Evolutionary conservation across 73 alveolate genomes (phyloP), one percentile per base, ranked within the genome.

Genomic region (Durusdinium trenchii): DNA sequence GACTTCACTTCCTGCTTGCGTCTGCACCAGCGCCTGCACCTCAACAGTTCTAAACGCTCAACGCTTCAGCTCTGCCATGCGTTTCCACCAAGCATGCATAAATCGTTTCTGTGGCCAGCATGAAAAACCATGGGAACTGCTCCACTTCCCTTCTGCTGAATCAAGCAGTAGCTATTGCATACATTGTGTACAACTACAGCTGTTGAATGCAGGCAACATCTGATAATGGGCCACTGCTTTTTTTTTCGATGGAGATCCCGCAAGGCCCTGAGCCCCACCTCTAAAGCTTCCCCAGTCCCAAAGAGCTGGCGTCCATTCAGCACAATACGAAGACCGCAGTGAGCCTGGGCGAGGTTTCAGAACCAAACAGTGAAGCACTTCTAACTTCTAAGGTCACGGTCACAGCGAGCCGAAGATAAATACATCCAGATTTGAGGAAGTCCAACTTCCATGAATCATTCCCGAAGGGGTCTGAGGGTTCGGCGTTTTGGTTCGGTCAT

Each of bases 201-300:
- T n/a, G n/a, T n/a, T n/a, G n/a, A n/a, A n/a, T n/a, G n/a, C n/a
- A n/a, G n/a, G n/a, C n/a, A n/a, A n/a, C n/a, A n/a, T n/a, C n/a
- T n/a, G n/a, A n/a, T n/a, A n/a, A n/a, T n/a, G n/a, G n/a, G n/a
- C n/a, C n/a, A n/a, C n/a, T n/a, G n/a, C n/a, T n/a, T n/a, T n/a
- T n/a, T n/a, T n/a, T n/a, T n/a, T n/a, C n/a, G n/a, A n/a, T n/a
- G n/a, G n/a, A n/a, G n/a, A n/a, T n/a, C n/a, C n/a, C n/a, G n/a
- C n/a, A n/a, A n/a, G n/a, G n/a, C n/a, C n/a, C n/a, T n/a, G n/a
- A n/a, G n/a, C 43, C 12, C 47, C 76, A 64, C 97, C 76, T 48
- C 35, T 62, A 90, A 51, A 6, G 86, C 36, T 36, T 90, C 97
- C 40, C 97, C 97, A 35, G 97, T 90, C 18, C 97, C 97, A n/a